Evolutionary conservation across 1,284 basidiomycete species (phyloP), one percentile per base, ranked within the genome.

Genomic region (Bondarzewia mesenterica): DNA sequence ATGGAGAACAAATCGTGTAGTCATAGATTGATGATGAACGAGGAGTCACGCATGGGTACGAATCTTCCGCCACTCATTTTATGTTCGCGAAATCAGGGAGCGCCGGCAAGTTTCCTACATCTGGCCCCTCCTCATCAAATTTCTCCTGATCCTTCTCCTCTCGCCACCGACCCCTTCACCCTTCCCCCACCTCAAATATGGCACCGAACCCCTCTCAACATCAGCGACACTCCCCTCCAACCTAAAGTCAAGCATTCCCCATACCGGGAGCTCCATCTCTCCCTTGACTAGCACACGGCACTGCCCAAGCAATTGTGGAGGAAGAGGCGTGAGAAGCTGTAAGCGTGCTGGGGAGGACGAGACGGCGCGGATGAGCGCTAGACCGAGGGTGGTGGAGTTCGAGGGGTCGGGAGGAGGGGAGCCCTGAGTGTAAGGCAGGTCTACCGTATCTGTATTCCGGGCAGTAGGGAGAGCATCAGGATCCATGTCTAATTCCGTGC

Each of bases 51-150:
- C n/a, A n/a, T n/a, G n/a, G n/a, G n/a, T n/a, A n/a, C n/a, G n/a
- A n/a, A n/a, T n/a, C n/a, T n/a, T n/a, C n/a, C n/a, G n/a, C n/a
- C n/a, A 32, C 29, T 12, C 29, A 32, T 32, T 32, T 7, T 32
- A 32, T 32, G 29, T n/a, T n/a, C n/a, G n/a, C n/a, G n/a, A n/a
- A n/a, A n/a, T n/a, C n/a, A n/a, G n/a, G n/a, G n/a, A n/a, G n/a
- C n/a, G n/a, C n/a, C n/a, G n/a, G n/a, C n/a, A n/a, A 32, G n/a
- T n/a, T 1, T 4, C 29, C 56, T 65, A 83, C 71, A 80, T 74
- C 69, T 90, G 84, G 10, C 78, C 80, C 57, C 78, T 81, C 35
- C 93, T 74, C 90, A 94, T 93, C 59, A 97, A 63, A 69, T 96
- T 96, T 61, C 92, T 74, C 61, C 93, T 75, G 42, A 92, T 80